These are phyloP conservation scores for Vinca minor DNA, from an alignment of 257 asterid species.

Conservation along the genomic window DNA sequence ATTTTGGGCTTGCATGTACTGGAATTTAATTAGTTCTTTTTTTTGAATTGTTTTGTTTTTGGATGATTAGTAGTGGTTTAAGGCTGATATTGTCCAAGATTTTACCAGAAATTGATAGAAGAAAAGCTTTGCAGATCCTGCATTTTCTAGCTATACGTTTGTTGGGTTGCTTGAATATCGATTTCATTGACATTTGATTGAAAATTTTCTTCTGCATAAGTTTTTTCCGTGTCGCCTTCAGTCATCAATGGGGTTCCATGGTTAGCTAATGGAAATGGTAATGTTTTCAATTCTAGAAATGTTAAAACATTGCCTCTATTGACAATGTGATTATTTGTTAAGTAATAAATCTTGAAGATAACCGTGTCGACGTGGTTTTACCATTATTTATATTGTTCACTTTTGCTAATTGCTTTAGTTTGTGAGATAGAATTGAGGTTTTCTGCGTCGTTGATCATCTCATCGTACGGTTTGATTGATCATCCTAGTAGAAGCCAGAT, in stretches of 20 bases:
- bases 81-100: not conserved
- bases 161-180: not conserved
- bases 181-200: not conserved
- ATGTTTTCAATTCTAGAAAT: not conserved
- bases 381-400: not conserved
- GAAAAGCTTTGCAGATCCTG: not conserved
- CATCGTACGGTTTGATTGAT: not conserved
- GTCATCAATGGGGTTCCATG: not conserved
- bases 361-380: not conserved
- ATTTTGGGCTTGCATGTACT: not conserved
- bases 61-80: not conserved
- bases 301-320: not conserved
- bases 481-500: not conserved
- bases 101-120: not conserved
- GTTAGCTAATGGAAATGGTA: not conserved
- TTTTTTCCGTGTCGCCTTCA: not conserved
- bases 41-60: not conserved
- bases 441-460: not conserved
- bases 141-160: not conserved
- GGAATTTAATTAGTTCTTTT: not conserved
- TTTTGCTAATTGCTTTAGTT: not conserved
- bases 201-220: not conserved
- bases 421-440: not conserved
- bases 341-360: constrained; percentile 1
- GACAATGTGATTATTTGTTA: not conserved